Conservation (phyloP, 2,329 filamentous ascomycete species). For the Neopestalotiopsis rosae region DNA sequence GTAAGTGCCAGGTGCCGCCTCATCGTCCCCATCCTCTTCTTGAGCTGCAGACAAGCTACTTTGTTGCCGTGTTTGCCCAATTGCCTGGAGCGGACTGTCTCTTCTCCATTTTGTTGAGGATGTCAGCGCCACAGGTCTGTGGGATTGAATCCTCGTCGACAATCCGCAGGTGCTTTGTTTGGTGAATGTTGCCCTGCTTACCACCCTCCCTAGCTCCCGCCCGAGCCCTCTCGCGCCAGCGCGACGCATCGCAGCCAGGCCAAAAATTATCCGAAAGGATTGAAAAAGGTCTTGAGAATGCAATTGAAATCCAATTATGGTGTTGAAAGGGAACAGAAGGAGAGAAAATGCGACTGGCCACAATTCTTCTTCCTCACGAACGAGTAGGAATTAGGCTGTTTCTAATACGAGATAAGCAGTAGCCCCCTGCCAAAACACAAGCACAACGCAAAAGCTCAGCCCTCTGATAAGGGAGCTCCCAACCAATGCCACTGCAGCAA, state of each 20-base stretch:
- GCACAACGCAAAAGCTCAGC: background rate
- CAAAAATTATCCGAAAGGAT: background rate
- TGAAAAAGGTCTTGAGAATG: background rate
- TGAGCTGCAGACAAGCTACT: slow-evolving; percentile 25
- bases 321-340: background rate
- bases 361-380: background rate
- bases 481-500: background rate
- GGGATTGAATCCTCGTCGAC: background rate
- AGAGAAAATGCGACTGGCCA: background rate
- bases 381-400: slow-evolving; percentile 9
- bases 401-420: slow-evolving; percentile 13
- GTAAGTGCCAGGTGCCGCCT: slow-evolving; percentile 46
- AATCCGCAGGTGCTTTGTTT: slow-evolving; percentile 12
- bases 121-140: background rate
- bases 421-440: too few relatives aligned
- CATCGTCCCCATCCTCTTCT: slow-evolving; percentile 30
- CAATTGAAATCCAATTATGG: background rate
- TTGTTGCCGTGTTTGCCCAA: slow-evolving; percentile 20
- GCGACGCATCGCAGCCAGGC: slow-evolving; percentile 28
- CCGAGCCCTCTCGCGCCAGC: slow-evolving; percentile 30
- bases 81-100: slow-evolving; percentile 11
- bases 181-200: slow-evolving; percentile 20
- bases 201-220: slow-evolving; percentile 22
- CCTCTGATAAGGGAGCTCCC: background rate
- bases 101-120: background rate